phyloP scores from a whole-genome alignment of 177 flowering plant species.

The Vitis hybrid region DNA sequence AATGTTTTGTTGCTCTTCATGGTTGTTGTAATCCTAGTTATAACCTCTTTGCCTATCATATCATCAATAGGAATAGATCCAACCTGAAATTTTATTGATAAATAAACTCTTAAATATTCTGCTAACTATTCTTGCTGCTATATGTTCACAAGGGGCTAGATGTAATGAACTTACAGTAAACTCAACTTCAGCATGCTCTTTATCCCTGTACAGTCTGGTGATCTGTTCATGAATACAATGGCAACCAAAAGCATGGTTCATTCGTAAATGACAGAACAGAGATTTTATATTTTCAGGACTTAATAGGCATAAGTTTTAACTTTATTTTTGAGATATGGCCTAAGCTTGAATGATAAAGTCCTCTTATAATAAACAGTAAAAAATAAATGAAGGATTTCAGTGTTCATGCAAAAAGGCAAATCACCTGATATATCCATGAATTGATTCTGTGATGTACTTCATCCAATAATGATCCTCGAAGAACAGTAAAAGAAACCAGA shows the following conservation, averaged over 20 bases:
- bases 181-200: constrained; percentile 94
- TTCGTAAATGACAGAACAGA: background rate
- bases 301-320: too few relatives aligned
- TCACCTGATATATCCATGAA: constrained; percentile 53
- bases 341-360: background rate
- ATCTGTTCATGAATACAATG: constrained; percentile 44
- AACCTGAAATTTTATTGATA: constrained; percentile 32
- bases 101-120: too few relatives aligned
- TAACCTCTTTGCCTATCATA: constrained; percentile 81
- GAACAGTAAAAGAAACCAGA: constrained; percentile 60
- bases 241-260: background rate
- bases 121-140: too few relatives aligned
- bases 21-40: constrained; percentile 55
- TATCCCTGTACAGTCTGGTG: constrained; percentile 77
- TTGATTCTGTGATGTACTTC: constrained; percentile 51
- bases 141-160: too few relatives aligned
- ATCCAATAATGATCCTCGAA: constrained; percentile 41
- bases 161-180: constrained; percentile 50
- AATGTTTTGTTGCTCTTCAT: constrained; percentile 73
- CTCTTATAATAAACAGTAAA: background rate
- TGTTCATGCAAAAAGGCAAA: background rate
- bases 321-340: too few relatives aligned
- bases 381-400: background rate
- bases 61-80: constrained; percentile 94
- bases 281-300: background rate